These are phyloP conservation scores for Arachnopeziza araneosa DNA, from an alignment of 2,329 filamentous ascomycete genomes.

Conservation along the genomic window DNA sequence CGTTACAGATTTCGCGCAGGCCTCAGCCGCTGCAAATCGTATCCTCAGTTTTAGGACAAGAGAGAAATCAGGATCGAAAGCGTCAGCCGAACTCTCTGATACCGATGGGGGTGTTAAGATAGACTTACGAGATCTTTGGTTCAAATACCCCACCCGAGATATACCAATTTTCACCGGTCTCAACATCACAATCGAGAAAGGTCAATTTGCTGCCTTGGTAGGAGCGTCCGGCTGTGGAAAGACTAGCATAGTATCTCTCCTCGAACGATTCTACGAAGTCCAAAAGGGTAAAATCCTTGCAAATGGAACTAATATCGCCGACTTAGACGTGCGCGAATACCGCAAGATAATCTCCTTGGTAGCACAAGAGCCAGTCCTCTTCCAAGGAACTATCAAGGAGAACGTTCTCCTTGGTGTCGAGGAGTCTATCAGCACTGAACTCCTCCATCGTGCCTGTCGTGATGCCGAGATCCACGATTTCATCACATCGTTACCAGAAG, in stretches of 20 bases:
- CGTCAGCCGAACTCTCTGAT: conserved; percentile 22
- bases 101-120: conserved; percentile 43
- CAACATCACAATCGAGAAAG: conserved; percentile 54
- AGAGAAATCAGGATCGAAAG: conserved; percentile 3
- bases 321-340: conserved; percentile 56
- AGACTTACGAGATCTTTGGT: conserved; percentile 51
- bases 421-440: conserved; percentile 36
- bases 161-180: conserved; percentile 54
- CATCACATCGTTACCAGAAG: conserved; percentile 63
- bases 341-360: conserved; percentile 63
- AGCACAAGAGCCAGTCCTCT: conserved; percentile 65
- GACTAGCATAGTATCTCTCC: conserved; percentile 62
- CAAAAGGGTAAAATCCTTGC: conserved; percentile 59
- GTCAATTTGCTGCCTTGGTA: conserved; percentile 66
- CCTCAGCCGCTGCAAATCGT: conserved; percentile 52
- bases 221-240: conserved; percentile 64
- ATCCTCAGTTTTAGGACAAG: conserved; percentile 40
- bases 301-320: conserved; percentile 54
- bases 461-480: conserved; percentile 91
- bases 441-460: conserved; percentile 69
- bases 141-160: conserved; percentile 55
- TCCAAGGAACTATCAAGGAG: conserved; percentile 61
- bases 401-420: conserved; percentile 61
- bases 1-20: conserved; percentile 46
- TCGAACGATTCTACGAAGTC: conserved; percentile 67